Evolutionary conservation across 768 basidiomycete species (phyloP), one percentile per base, ranked within the genome.

Genomic region (Tulasnella sp.): DNA sequence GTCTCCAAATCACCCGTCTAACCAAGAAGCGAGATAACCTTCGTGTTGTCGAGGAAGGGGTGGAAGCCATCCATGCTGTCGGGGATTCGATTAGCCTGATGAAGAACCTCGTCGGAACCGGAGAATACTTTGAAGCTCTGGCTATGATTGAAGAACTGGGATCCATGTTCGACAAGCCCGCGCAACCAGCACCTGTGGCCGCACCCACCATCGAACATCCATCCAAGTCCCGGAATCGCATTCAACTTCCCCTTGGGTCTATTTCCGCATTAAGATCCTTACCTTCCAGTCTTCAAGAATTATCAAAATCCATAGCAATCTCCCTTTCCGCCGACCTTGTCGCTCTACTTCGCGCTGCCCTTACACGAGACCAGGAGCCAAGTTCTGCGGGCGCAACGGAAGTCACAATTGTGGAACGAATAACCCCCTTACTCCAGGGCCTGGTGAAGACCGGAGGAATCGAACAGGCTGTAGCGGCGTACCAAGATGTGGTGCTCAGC

Each of bases 81-180:
- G 89, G 92, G 74, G 95, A 98, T 83, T 92, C 94, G 88, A 88
- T 92, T 0, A 89, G 89, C 3, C 88, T 95, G 58, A 91, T 92
- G 39, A 90, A 89, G 78, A 88, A 89, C 36, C 85, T 98, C 76
- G 94, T 96, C n/a, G 88, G 88, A 73, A 92, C 91, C 27, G 95
- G 94, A 0, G 94, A 98, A 82, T 98, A 95, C 93, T 90, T 90
- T 19, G 93, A 94, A 78, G 96, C 96, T 9, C 85, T 98, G 78
- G 89, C 89, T 72, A 88, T 96, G 24, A 89, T 95, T 48, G 91
- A 94, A 73, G 88, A 90, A 74, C 84, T 96, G 80, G 88, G 92
- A 77, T 85, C 85, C 73, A 71, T 79, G 79, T 81, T 80, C 75
- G 80, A 58, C 46, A 52, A 58, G 31, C 48, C 31, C 19, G 56